Conservation (phyloP, 1,284 basidiomycete genomes). For the Malassezia arunalokei region DNA sequence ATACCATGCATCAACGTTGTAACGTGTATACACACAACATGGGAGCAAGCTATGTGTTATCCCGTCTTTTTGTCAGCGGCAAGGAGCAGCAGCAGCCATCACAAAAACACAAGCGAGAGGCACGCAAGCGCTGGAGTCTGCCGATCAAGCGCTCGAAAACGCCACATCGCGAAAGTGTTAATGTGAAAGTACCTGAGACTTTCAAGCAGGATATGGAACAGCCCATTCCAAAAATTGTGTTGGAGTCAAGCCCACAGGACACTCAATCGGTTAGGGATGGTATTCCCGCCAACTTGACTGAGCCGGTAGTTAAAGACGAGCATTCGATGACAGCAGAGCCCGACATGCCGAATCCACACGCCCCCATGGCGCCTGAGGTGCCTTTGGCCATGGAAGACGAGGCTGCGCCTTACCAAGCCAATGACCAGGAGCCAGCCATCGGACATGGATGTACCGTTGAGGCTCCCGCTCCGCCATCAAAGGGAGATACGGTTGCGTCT, state of each 20-base stretch:
- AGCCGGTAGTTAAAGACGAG: not conserved
- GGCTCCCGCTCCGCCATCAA: not conserved
- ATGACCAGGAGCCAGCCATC: not conserved
- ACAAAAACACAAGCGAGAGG: not conserved
- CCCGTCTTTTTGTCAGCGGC: not conserved
- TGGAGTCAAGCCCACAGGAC: not conserved
- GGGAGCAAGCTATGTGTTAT: not conserved
- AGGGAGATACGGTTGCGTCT: not conserved
- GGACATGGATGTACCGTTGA: not conserved
- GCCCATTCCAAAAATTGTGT: not conserved
- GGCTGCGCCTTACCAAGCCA: not conserved
- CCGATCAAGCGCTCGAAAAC: not conserved
- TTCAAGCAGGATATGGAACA: not conserved
- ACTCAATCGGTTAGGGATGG: not conserved
- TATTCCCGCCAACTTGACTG: not conserved
- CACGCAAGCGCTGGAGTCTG: constrained; percentile 3
- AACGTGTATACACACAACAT: not conserved
- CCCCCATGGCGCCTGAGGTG: not conserved
- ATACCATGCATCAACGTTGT: not conserved
- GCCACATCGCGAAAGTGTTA: not conserved
- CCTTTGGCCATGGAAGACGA: no score
- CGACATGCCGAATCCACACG: not conserved
- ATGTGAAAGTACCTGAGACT: not conserved
- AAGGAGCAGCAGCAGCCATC: not conserved
- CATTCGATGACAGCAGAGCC: not conserved